phyloP scores from a whole-genome alignment of 2,329 filamentous ascomycete species.

The Emergomyces africanus region DNA sequence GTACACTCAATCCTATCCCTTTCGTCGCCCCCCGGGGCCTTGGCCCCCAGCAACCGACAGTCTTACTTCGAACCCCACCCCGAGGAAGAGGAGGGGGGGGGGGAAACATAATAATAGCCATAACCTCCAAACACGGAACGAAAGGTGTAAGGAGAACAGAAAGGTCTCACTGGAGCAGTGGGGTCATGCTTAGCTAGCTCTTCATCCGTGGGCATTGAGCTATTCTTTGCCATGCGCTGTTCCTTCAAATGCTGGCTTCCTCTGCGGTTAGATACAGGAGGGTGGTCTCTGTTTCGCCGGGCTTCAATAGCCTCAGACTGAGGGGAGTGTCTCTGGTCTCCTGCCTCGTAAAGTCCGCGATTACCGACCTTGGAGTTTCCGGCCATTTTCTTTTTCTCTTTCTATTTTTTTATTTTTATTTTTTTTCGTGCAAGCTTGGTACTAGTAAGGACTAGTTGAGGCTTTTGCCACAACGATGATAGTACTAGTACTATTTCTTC shows the following conservation, averaged over 20 bases:
- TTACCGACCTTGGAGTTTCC: conserved; percentile 55
- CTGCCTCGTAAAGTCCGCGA: conserved; percentile 55
- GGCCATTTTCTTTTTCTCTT: conserved; percentile 31
- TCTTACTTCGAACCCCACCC: not conserved
- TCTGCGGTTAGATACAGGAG: conserved; percentile 25
- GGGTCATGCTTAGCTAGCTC: conserved; percentile 19
- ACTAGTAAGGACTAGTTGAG: no score
- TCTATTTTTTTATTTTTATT: no score
- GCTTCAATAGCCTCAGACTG: conserved; percentile 39
- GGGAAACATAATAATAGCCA: no score
- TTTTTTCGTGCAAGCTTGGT: not conserved
- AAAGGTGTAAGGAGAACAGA: not conserved
- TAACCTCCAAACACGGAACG: not conserved
- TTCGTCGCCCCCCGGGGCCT: no score
- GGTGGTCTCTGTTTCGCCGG: conserved; percentile 58
- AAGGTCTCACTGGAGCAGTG: conserved; percentile 54
- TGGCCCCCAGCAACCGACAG: not conserved
- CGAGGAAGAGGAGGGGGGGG: no score
- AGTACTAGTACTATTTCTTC: no score
- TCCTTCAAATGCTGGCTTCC: conserved; percentile 10
- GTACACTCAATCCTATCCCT: no score
- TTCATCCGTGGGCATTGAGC: conserved; percentile 34
- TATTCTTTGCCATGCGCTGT: not conserved
- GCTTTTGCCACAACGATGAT: not conserved
- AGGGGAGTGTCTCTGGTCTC: conserved; percentile 58